Evolutionary conservation across 495 filamentous ascomycete species (phyloP).

Genomic region (Amniculicola lignicola): DNA sequence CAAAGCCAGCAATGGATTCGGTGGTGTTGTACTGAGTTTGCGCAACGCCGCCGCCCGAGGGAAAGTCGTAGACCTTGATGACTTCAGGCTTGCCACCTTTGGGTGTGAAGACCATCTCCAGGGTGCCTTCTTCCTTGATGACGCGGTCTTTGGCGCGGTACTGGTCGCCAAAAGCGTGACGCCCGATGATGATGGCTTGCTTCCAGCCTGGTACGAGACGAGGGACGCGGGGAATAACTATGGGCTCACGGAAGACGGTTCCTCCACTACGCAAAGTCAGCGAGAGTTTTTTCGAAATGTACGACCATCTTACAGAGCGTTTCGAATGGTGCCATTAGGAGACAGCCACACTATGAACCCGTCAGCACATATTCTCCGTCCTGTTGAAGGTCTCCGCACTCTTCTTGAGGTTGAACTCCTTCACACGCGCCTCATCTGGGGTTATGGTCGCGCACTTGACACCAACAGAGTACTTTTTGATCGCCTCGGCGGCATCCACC

Average conservation of each 20-base stretch:
- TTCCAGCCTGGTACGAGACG: slow-evolving; percentile 95
- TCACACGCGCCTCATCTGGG: slow-evolving; percentile 89
- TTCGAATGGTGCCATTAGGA: slow-evolving; percentile 97
- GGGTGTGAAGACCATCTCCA: slow-evolving; percentile 93
- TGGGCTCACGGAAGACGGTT: slow-evolving; percentile 97
- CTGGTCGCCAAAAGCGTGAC: slow-evolving; percentile 98
- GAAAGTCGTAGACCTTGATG: slow-evolving; percentile 88
- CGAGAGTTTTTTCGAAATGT: neutral
- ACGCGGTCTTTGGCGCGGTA: slow-evolving; percentile 93
- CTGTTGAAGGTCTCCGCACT: slow-evolving; percentile 52
- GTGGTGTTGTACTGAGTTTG: slow-evolving; percentile 97
- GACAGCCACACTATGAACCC: slow-evolving; percentile 80
- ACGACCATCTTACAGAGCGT: slow-evolving; percentile 58
- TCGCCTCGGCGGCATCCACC: slow-evolving; percentile 88
- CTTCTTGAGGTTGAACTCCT: slow-evolving; percentile 98
- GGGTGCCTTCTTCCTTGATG: slow-evolving; percentile 72
- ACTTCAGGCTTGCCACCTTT: slow-evolving; percentile 74
- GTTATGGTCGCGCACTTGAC: slow-evolving; percentile 99
- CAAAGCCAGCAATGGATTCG: slow-evolving; percentile 90
- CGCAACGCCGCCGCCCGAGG: slow-evolving; percentile 76
- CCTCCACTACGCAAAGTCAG: slow-evolving; percentile 59
- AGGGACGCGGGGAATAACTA: slow-evolving; percentile 88
- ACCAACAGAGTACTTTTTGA: slow-evolving; percentile 97
- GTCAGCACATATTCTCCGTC: neutral
- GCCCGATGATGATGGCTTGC: slow-evolving; percentile 96